phyloP scores from a whole-genome alignment of 176 grass and related monocot species.

The Panicum miliaceum region DNA sequence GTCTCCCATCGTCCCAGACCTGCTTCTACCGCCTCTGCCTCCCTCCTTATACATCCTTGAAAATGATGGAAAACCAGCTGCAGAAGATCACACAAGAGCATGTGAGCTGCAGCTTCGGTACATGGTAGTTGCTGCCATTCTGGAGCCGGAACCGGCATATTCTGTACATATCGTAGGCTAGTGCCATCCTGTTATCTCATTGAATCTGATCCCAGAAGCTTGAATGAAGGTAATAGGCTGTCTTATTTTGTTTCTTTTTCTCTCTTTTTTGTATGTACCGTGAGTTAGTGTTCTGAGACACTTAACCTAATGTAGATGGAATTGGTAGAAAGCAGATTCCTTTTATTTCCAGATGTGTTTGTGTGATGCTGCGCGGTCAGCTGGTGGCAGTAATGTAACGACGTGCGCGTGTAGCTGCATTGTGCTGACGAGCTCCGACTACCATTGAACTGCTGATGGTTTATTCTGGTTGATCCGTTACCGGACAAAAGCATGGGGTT shows the following conservation, averaged over 20 bases:
- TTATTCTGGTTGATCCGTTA: not conserved
- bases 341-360: not conserved
- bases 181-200: conserved; percentile 37
- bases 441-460: not conserved
- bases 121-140: conserved; percentile 51
- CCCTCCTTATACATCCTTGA: conserved; percentile 62
- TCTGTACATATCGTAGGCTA: conserved; percentile 55
- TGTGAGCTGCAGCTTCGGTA: conserved; percentile 91
- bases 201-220: conserved; percentile 36
- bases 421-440: not conserved
- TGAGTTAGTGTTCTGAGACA: conserved; percentile 17
- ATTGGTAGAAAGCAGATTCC: conserved; percentile 42
- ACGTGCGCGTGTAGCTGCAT: not conserved
- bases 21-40: conserved; percentile 98
- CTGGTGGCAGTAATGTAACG: conserved; percentile 1
- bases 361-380: not conserved
- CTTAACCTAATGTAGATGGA: conserved; percentile 47
- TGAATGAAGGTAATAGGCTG: conserved; percentile 45
- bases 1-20: conserved; percentile 87
- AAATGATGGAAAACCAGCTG: conserved; percentile 63
- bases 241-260: not conserved
- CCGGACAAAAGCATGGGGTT: not conserved
- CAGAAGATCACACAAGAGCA: conserved; percentile 85
- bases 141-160: conserved; percentile 45
- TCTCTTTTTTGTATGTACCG: conserved; percentile 29